phyloP scores from a whole-genome alignment of 2,329 filamentous ascomycete species.

The Botrytis deweyae region DNA sequence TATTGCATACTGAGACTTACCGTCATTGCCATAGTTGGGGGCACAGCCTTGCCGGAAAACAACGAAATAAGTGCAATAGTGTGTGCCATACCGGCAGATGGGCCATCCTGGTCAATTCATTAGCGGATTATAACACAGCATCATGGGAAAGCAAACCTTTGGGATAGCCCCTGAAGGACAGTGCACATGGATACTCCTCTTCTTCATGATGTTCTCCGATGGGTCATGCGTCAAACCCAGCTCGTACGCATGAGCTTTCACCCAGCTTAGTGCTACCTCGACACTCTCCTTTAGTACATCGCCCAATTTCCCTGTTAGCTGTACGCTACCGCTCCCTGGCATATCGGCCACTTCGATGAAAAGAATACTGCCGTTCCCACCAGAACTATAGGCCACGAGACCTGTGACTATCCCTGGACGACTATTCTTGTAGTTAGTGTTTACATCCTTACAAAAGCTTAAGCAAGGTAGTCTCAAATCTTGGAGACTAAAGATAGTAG shows the following conservation, averaged over 20 bases:
- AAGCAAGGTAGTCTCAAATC: constrained; percentile 23
- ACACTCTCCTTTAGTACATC: constrained; percentile 97
- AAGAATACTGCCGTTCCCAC: constrained; percentile 90
- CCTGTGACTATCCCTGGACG: constrained; percentile 93
- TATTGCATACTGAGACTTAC: constrained; percentile 46
- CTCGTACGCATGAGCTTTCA: constrained; percentile 92
- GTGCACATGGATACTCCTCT: constrained; percentile 90
- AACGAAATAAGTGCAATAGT: constrained; percentile 90
- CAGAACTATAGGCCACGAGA: constrained; percentile 89
- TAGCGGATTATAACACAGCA: constrained; percentile 19
- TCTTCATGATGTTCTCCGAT: constrained; percentile 92
- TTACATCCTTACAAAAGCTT: constrained; percentile 20
- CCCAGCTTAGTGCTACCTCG: constrained; percentile 94
- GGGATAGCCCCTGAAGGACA: constrained; percentile 93
- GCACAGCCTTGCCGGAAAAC: constrained; percentile 81
- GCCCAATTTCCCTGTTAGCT: constrained; percentile 93
- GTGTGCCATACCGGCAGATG: constrained; percentile 86
- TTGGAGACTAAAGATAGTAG: constrained; percentile 1
- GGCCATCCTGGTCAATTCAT: constrained; percentile 64
- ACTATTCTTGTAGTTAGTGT: constrained; percentile 40
- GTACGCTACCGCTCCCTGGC: constrained; percentile 87
- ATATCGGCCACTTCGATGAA: constrained; percentile 99
- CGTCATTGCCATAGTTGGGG: constrained; percentile 94
- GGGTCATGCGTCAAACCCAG: constrained; percentile 79
- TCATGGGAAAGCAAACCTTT: constrained; percentile 69